A percentile compares a stretch with the other conserved stretches of the same genome.
Evolutionary conservation across 2,329 filamentous ascomycete species (phyloP).

Genomic region (Alternaria metachromatica): DNA sequence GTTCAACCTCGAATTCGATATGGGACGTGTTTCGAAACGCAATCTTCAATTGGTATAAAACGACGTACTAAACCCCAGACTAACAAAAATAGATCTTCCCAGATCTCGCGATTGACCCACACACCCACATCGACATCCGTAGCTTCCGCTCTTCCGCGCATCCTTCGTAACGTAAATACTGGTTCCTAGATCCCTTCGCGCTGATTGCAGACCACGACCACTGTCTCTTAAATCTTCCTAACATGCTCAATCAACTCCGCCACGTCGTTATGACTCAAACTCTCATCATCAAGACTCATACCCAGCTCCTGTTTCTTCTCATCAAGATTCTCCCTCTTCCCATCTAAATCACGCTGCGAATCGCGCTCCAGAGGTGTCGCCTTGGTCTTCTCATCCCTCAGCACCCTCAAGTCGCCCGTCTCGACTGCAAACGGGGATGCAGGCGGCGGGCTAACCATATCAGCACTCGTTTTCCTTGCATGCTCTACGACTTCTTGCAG

Average conservation of each 20-base stretch:
- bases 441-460: not conserved
- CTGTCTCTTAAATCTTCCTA: not conserved
- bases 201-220: not conserved
- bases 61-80: not conserved
- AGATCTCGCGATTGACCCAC: not conserved
- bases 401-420: not conserved
- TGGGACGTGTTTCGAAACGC: not conserved
- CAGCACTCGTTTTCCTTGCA: not conserved
- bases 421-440: not conserved
- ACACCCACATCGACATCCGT: not conserved
- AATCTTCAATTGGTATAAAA: not conserved
- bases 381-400: not conserved
- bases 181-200: not conserved
- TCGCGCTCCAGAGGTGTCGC: not conserved
- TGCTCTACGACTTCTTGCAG: conserved; percentile 14
- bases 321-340: not conserved
- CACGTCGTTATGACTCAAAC: conserved; percentile 3
- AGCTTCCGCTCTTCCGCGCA: not conserved
- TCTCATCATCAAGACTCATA: not conserved
- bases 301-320: conserved; percentile 3
- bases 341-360: not conserved
- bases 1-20: not conserved
- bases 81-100: not conserved
- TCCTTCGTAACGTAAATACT: not conserved
- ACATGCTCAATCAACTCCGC: conserved; percentile 4